Evolutionary conservation across 805 yeast species (phyloP), one percentile per base, ranked within the genome.

Genomic region (Maudiozyma bulderi): DNA sequence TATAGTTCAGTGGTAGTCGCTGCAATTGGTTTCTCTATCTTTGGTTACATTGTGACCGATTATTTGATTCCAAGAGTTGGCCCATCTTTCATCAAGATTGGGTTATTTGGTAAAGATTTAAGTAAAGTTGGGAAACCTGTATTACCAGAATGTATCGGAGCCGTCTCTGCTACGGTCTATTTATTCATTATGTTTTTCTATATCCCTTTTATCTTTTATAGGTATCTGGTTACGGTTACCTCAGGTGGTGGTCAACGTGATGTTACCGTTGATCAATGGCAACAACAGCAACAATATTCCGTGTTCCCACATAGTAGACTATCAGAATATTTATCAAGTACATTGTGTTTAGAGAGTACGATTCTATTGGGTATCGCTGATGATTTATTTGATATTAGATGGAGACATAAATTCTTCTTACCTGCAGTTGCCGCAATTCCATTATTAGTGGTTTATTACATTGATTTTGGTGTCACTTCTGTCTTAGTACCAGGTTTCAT

Each of bases 371-470:
- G 99, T 0, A 74, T 93, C 32, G 84, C 95, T 44, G 99, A 93
- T 66, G 99, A 93, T 70, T 73, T 93, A 58, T 93, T 93, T 61
- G 99, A 93, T 66, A 81, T 93, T 54, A 77, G 96, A 57, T 93
- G 99, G 99, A 76, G 99, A 62, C 96, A 93, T 70, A 93, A 93
- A 72, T 88, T 93, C 69, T 88, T 93, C 59, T 64, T 93, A 55
- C 99, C 99, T 0, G 96, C 96, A 0, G 80, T 93, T 48, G 96
- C 96, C 0, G 82, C 96, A 1, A 80, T 93, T 42, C 99, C 99
- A 5, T 73, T 93, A 57, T 73, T 93, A 50, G 78, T 91, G 14
- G 96, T 93, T 2, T 93, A 93, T 67, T 89, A 86, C 57, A 88
- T 90, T 50, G 97, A 93, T 66, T 91, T 87, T 66, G 95, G 96